Evolutionary conservation across 2,329 filamentous ascomycete genomes (phyloP), one percentile per base, ranked within the genome.

Genomic region (Colletotrichum tabaci): DNA sequence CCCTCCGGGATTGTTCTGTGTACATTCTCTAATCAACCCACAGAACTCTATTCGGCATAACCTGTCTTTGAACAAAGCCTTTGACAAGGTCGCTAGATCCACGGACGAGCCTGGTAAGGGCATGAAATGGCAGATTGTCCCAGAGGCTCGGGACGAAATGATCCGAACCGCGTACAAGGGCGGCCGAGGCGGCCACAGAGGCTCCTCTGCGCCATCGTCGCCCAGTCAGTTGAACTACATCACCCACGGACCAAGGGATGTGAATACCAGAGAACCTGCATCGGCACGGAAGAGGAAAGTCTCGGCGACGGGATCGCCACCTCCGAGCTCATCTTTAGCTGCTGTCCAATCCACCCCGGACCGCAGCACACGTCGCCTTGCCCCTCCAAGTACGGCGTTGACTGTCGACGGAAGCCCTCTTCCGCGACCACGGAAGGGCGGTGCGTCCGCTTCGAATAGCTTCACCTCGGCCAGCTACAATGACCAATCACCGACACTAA

Each of bases 11-110:
- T 30, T 16, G n/a, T n/a, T 9, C 35, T 56, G 35, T 50, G 15
- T 10, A 35, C 72, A 60, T 66, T 23, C 15, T 13, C 77, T 83
- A 71, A 82, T 70, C 10, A 21, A 12, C 53, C 53, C 50, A 8
- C 77, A 94, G 90, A 99, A 99, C 80, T 98, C 95, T 0, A 99
- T 99, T 75, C 92, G 96, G 15, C 96, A 99, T 80, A 99, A 99
- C 77, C 83, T 99, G 16, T 98, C 96, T 1, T 84, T 99, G 52
- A 98, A 97, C 81, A 98, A 98, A 80, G 91, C 93, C 0, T 99
- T 99, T 78, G 92, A 95, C 76, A 99, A 99, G 81, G 93, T 98
- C 10, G 93, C 96, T 3, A 92, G 96, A 57, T 92, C 94, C 18
- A 98, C 95, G 0, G 94, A 98, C 76, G 96, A 99, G 80, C 96